phyloP scores from a whole-genome alignment of 1,284 basidiomycete species.

The Ganoderma multipileum region DNA sequence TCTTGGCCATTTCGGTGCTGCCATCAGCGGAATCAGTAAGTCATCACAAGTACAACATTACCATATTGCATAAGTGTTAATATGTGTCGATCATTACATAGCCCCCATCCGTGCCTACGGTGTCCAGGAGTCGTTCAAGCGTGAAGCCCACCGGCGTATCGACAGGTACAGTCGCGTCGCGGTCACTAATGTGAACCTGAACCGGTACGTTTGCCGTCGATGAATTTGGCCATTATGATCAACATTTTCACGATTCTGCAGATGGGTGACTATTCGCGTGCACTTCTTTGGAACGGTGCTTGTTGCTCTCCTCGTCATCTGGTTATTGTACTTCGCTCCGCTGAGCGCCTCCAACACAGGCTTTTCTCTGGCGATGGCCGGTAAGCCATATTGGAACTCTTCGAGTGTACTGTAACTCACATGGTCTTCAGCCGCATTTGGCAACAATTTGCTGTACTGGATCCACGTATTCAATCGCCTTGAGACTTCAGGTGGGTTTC shows the following conservation, averaged over 20 bases:
- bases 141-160: conserved; percentile 52
- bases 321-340: conserved; percentile 54
- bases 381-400: conserved; percentile 31
- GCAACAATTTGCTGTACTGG: conserved; percentile 57
- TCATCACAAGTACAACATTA: conserved; percentile 3
- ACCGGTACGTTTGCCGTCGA: conserved; percentile 40
- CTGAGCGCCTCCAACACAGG: conserved; percentile 53
- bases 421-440: conserved; percentile 52
- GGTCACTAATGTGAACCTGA: conserved; percentile 59
- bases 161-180: conserved; percentile 55
- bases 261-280: conserved; percentile 40
- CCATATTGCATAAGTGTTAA: too few species aligned
- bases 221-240: too few species aligned
- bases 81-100: conserved; percentile 29
- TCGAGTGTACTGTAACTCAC: background rate
- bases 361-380: conserved; percentile 57
- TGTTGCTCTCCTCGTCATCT: conserved; percentile 56
- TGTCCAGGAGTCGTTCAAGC: conserved; percentile 53
- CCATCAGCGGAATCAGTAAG: conserved; percentile 70
- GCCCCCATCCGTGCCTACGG: conserved; percentile 72
- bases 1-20: conserved; percentile 73
- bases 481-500: conserved; percentile 48
- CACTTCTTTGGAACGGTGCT: conserved; percentile 58
- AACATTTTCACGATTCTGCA: background rate
- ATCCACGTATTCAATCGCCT: conserved; percentile 61